phyloP scores from a whole-genome alignment of 495 filamentous ascomycete species.

The Penicillium desertorum region DNA sequence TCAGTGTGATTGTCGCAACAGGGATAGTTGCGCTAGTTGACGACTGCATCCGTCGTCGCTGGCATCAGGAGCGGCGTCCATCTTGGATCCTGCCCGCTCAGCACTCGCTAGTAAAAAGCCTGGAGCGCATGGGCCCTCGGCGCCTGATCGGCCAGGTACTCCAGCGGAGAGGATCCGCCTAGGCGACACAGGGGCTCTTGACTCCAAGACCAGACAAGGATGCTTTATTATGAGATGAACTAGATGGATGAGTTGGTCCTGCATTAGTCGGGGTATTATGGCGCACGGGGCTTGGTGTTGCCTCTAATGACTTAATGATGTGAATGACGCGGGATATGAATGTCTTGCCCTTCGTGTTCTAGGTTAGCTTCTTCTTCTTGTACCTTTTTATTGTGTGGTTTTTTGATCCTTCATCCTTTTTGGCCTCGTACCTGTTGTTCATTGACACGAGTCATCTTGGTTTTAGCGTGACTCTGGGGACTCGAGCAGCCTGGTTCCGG shows the following conservation, averaged over 20 bases:
- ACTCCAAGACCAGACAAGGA: neutral
- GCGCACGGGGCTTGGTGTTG: neutral
- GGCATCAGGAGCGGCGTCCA: constrained; percentile 63
- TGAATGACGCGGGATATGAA: constrained; percentile 2
- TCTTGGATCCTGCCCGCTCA: constrained; percentile 56
- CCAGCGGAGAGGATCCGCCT: constrained; percentile 53
- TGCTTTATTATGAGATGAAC: neutral
- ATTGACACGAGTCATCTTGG: constrained; percentile 6
- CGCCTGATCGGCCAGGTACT: constrained; percentile 79
- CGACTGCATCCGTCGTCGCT: constrained; percentile 82
- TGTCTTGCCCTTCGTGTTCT: neutral
- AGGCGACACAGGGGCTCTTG: constrained; percentile 11
- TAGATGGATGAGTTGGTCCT: constrained; percentile 6
- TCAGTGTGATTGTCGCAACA: constrained; percentile 82
- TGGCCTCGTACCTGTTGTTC: neutral
- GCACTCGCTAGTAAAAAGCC: constrained; percentile 55
- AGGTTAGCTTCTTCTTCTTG: neutral
- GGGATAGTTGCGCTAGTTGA: constrained; percentile 89
- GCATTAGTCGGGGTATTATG: constrained; percentile 1
- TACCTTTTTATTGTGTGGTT: neutral
- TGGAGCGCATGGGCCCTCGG: constrained; percentile 69
- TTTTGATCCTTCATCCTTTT: neutral
- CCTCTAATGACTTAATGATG: constrained; percentile 10
- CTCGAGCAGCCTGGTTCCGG: constrained; percentile 2
- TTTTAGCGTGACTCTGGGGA: neutral